Conservation (phyloP, 2,329 filamentous ascomycete genomes). For the Exophiala alcalophila region DNA sequence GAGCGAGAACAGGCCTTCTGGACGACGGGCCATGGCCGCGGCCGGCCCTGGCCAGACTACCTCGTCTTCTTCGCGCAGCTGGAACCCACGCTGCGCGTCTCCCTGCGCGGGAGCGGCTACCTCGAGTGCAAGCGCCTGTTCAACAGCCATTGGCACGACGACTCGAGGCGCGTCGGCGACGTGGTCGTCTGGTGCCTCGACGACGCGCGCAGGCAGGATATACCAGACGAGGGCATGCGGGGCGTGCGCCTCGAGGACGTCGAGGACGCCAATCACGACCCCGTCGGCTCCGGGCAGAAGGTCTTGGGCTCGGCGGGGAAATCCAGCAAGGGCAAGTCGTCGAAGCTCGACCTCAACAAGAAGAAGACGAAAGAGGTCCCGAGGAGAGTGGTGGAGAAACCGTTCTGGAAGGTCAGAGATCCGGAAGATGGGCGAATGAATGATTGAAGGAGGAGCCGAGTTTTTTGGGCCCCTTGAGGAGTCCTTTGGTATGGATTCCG, state of each 20-base stretch:
- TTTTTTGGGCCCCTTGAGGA: too few species aligned
- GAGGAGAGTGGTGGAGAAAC: slow-evolving; percentile 21
- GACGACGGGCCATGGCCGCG: slow-evolving; percentile 4
- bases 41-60: slow-evolving; percentile 46
- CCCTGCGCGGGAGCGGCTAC: slow-evolving; percentile 50
- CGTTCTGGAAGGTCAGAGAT: slow-evolving; percentile 25
- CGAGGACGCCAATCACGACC: slow-evolving; percentile 3
- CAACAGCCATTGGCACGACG: slow-evolving; percentile 63
- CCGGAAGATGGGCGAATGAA: slow-evolving; percentile 6
- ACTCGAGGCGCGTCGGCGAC: slow-evolving; percentile 59
- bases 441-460: too few species aligned
- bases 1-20: slow-evolving; percentile 12
- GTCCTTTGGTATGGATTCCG: too few species aligned
- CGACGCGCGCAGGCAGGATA: not conserved
- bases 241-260: too few species aligned
- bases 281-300: slow-evolving; percentile 4
- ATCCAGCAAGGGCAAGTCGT: slow-evolving; percentile 7
- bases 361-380: slow-evolving; percentile 2
- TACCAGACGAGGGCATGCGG: not conserved
- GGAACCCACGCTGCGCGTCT: slow-evolving; percentile 47
- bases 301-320: slow-evolving; percentile 4
- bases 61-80: slow-evolving; percentile 57
- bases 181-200: slow-evolving; percentile 58
- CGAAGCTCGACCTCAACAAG: not conserved
- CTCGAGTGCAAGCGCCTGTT: slow-evolving; percentile 58